phyloP scores from a whole-genome alignment of 2,329 filamentous ascomycete genomes.

The Trichoderma arundinaceum region DNA sequence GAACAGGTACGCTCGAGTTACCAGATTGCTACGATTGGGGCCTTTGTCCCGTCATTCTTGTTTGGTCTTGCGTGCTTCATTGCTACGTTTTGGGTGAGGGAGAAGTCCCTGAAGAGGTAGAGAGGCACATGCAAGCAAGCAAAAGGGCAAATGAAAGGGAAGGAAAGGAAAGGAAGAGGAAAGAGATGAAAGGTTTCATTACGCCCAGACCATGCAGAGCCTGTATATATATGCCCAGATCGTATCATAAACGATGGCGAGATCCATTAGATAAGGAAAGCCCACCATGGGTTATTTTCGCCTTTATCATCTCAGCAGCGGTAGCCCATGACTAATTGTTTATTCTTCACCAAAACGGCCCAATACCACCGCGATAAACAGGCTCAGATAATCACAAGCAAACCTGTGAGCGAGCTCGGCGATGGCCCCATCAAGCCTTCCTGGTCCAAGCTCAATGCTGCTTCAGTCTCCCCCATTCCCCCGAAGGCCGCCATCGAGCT shows the following conservation, averaged over 20 bases:
- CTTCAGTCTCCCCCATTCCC: neutral
- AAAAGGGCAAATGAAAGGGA: neutral
- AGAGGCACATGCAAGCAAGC: neutral
- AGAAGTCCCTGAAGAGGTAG: conserved; percentile 57
- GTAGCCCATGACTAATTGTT: conserved; percentile 3
- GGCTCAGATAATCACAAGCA: neutral
- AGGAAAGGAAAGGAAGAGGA: neutral
- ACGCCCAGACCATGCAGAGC: too few relatives aligned
- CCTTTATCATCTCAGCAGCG: neutral
- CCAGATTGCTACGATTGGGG: conserved; percentile 52
- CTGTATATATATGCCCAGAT: neutral
- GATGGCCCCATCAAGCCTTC: neutral
- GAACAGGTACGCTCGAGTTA: conserved; percentile 70
- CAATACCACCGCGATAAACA: neutral
- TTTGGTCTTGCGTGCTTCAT: conserved; percentile 49
- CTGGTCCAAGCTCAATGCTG: neutral
- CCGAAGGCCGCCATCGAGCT: neutral
- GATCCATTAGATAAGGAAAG: neutral
- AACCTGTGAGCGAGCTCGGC: neutral
- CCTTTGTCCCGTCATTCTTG: conserved; percentile 48
- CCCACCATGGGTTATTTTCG: neutral
- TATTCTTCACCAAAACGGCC: neutral
- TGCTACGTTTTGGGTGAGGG: conserved; percentile 58
- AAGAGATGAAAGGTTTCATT: too few relatives aligned
- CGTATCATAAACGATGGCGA: neutral